phyloP scores from a whole-genome alignment of 768 basidiomycete species.

The Mycena rosella region DNA sequence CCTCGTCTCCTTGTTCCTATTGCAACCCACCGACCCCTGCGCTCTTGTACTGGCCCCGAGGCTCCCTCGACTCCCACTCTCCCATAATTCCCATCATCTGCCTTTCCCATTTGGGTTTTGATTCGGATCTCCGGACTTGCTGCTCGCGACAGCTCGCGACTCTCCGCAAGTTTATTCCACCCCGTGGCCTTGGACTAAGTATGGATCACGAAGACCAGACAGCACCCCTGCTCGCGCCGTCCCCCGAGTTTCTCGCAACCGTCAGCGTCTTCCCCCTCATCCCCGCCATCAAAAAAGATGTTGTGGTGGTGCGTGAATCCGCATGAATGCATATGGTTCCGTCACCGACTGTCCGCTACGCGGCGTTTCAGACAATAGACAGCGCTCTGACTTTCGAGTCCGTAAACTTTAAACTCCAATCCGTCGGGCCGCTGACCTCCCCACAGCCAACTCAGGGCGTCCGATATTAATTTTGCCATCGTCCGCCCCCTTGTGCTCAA shows the following conservation, averaged over 20 bases:
- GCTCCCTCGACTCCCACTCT: no score
- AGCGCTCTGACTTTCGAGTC: slow-evolving; percentile 86
- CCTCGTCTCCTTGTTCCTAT: no score
- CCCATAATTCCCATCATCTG: no score
- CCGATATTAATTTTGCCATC: slow-evolving; percentile 85
- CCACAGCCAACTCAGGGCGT: slow-evolving; percentile 81
- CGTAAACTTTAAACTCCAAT: slow-evolving; percentile 45
- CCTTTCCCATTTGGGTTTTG: no score
- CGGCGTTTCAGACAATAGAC: slow-evolving; percentile 64
- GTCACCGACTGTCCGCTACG: slow-evolving; percentile 22
- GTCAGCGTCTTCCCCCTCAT: slow-evolving; percentile 88
- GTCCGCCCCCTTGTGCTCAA: slow-evolving; percentile 83
- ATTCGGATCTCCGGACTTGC: no score
- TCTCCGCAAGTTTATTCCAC: no score
- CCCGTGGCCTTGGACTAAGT: no score
- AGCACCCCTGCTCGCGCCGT: slow-evolving; percentile 63
- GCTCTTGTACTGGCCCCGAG: no score
- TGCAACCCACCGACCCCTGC: no score
- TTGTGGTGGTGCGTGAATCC: no score
- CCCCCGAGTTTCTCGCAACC: slow-evolving; percentile 67
- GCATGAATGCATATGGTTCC: slow-evolving; percentile 45
- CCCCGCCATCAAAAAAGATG: slow-evolving; percentile 76
- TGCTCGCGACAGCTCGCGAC: no score
- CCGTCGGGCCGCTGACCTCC: slow-evolving; percentile 12
- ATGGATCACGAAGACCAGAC: slow-evolving; percentile 60